phyloP scores from a whole-genome alignment of 176 grass and related monocot genomes.

The Secale cereale region DNA sequence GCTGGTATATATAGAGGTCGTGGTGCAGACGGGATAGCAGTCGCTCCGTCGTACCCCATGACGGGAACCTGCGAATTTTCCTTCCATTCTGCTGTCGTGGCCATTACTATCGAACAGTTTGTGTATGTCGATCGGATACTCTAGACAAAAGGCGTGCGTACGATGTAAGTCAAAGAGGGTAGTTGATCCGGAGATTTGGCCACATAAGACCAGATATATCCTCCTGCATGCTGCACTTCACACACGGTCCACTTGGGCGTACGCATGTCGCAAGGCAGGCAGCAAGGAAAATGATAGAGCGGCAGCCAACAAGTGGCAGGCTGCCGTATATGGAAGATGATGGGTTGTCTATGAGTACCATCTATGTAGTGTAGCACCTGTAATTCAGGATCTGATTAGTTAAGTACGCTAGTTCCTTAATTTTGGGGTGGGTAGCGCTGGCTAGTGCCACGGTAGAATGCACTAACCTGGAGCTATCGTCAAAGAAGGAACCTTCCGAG shows the following conservation, averaged over 20 bases:
- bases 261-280: background rate
- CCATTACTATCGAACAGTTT: background rate
- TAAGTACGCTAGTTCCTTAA: too few species aligned
- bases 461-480: too few species aligned
- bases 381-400: too few species aligned
- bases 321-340: background rate
- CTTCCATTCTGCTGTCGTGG: background rate
- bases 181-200: slow-evolving; percentile 1
- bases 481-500: too few species aligned
- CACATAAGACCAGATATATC: slow-evolving; percentile 36
- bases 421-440: too few species aligned
- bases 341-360: too few species aligned
- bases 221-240: slow-evolving; percentile 21
- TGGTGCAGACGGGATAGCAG: background rate
- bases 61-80: background rate
- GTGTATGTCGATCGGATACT: background rate
- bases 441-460: too few species aligned
- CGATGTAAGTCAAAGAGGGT: slow-evolving; percentile 29
- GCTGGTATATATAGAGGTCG: slow-evolving; percentile 21
- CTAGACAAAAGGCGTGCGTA: background rate
- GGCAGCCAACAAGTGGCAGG: background rate
- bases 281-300: background rate
- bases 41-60: background rate
- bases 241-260: background rate
- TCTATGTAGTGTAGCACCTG: too few species aligned